Evolutionary conservation across 805 yeast species (phyloP).

Genomic region (Teunomyces gatunensis): DNA sequence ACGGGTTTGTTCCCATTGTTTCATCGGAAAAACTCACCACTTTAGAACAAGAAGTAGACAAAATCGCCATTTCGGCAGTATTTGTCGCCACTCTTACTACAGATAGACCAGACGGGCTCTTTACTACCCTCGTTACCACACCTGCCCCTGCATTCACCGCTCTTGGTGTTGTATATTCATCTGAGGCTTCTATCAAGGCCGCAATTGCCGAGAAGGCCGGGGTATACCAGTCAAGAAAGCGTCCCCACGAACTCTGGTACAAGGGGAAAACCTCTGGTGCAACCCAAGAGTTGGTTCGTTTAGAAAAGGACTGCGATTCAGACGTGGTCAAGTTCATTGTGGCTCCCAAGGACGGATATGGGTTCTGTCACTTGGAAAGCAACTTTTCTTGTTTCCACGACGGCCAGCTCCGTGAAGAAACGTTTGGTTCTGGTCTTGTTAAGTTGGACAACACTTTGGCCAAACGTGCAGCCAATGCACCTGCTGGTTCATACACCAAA

Average conservation of each 20-base stretch:
- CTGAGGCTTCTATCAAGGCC: conserved; percentile 73
- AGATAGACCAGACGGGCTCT: conserved; percentile 85
- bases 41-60: conserved; percentile 18
- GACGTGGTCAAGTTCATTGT: conserved; percentile 89
- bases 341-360: conserved; percentile 71
- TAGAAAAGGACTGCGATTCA: conserved; percentile 86
- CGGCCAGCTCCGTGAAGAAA: conserved; percentile 37
- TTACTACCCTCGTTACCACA: conserved; percentile 76
- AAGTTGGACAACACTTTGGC: conserved; percentile 65
- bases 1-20: conserved; percentile 37
- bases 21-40: conserved; percentile 26
- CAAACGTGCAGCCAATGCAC: conserved; percentile 66
- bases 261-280: conserved; percentile 98
- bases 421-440: conserved; percentile 62
- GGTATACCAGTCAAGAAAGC: conserved; percentile 87
- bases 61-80: conserved; percentile 41
- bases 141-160: conserved; percentile 52
- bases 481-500: conserved; percentile 92
- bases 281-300: conserved; percentile 67
- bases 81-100: conserved; percentile 58
- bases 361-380: conserved; percentile 88
- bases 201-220: conserved; percentile 83
- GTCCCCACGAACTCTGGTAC: conserved; percentile 82
- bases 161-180: conserved; percentile 89
- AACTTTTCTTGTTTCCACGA: conserved; percentile 69